These are phyloP conservation scores for Lachnellula cervina DNA, from an alignment of 2,329 filamentous ascomycete species.

Conservation along the genomic window DNA sequence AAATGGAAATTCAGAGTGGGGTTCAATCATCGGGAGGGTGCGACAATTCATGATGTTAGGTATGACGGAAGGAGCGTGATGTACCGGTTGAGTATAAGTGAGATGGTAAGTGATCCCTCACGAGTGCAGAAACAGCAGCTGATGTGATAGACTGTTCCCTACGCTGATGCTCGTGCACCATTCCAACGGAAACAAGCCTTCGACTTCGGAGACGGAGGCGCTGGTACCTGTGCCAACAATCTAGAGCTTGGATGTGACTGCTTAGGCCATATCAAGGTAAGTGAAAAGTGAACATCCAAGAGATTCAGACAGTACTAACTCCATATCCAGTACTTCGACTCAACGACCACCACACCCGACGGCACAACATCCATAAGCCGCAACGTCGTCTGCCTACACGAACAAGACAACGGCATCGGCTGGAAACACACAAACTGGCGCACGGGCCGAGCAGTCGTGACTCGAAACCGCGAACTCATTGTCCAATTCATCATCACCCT, in stretches of 20 bases:
- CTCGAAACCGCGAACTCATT: slow-evolving; percentile 57
- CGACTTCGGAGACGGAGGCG: slow-evolving; percentile 63
- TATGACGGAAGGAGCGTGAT: slow-evolving; percentile 56
- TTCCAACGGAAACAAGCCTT: slow-evolving; percentile 65
- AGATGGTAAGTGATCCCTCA: slow-evolving; percentile 43
- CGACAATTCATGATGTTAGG: slow-evolving; percentile 55
- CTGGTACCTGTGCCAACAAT: slow-evolving; percentile 61
- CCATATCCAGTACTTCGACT: slow-evolving; percentile 48
- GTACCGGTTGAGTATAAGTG: slow-evolving; percentile 53
- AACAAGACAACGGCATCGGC: slow-evolving; percentile 63
- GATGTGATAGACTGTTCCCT: slow-evolving; percentile 46
- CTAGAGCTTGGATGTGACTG: slow-evolving; percentile 64
- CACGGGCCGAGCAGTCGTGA: slow-evolving; percentile 56
- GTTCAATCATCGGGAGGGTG: slow-evolving; percentile 57
- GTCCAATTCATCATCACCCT: slow-evolving; percentile 65
- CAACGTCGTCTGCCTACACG: slow-evolving; percentile 65
- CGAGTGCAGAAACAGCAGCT: background rate
- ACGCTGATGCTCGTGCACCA: slow-evolving; percentile 56
- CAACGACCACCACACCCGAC: slow-evolving; percentile 46
- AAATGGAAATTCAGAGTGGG: slow-evolving; percentile 59
- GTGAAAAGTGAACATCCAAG: background rate
- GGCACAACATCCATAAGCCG: slow-evolving; percentile 49
- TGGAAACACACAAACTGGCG: slow-evolving; percentile 70
- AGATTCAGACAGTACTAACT: slow-evolving; percentile 5
- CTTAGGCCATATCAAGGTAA: slow-evolving; percentile 56